These are phyloP conservation scores for Fusarium redolens DNA, from an alignment of 2,329 filamentous ascomycete genomes.

Conservation along the genomic window DNA sequence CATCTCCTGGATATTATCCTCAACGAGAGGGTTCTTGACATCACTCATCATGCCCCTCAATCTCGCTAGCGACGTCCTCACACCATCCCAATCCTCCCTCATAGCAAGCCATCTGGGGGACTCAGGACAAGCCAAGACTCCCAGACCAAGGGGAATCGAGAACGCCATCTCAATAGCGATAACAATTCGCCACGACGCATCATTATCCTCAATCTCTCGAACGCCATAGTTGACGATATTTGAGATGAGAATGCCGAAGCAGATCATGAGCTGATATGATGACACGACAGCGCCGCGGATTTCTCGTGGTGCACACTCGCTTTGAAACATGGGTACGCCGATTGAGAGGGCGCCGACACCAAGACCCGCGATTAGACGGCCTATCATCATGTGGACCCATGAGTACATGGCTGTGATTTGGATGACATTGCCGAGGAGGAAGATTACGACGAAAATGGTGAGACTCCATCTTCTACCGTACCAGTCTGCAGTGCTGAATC, in stretches of 20 bases:
- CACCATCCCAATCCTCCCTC: conserved; percentile 58
- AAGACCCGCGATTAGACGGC: conserved; percentile 73
- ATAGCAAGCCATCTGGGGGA: conserved; percentile 68
- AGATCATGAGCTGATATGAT: conserved; percentile 79
- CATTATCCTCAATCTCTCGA: conserved; percentile 54
- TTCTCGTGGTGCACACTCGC: conserved; percentile 70
- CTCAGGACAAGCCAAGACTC: conserved; percentile 66
- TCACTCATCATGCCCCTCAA: conserved; percentile 65
- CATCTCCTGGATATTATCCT: conserved; percentile 66
- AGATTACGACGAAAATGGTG: conserved; percentile 64
- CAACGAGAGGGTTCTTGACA: conserved; percentile 56
- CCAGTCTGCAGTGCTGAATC: conserved; percentile 63
- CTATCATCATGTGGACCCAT: conserved; percentile 75
- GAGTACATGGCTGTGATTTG: conserved; percentile 68
- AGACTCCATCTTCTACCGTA: conserved; percentile 68
- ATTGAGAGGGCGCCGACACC: conserved; percentile 75
- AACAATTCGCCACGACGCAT: conserved; percentile 71
- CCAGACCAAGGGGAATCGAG: conserved; percentile 62
- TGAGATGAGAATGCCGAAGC: conserved; percentile 72
- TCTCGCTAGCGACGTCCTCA: conserved; percentile 61
- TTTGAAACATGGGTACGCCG: conserved; percentile 74
- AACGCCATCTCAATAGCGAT: conserved; percentile 66
- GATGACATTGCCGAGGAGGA: conserved; percentile 72
- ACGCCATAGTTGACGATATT: conserved; percentile 67
- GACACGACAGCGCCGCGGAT: conserved; percentile 73